Base-by-base conservation (phyloP, 108 stramenopile species). In the Phaeodactylum tricornutum region DNA sequence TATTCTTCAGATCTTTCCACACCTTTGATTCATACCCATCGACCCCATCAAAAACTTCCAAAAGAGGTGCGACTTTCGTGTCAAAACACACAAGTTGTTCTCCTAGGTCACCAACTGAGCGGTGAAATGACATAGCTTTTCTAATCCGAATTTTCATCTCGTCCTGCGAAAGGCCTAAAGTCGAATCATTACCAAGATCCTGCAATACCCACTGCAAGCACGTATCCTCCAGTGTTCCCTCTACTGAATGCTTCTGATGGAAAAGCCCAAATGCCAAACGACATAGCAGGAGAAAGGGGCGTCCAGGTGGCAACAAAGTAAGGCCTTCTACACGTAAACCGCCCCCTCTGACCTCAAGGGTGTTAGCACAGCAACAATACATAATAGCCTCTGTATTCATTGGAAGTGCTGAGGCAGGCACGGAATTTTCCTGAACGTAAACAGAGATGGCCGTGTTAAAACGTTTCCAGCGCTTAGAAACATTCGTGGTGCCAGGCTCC, bases 41-140 rank as follows among this genome's bases (percentile, higher is more conserved):
- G 0, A 83, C 55, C 1, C 50, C 51, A 53, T 78, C 63, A 45
- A 85, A 89, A 14, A 85, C 14, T 0, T 46, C 54, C 34, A 74
- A 77, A 1, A 89, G 57, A 31, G 49, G 39, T 15, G 24, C 29
- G 20, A 78, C 66, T 47, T 49, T 66, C 6, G 79, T 62, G 24
- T 77, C 69, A 43, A 67, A 68, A 33, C 76, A 82, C 16, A 64
- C 65, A 12, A 85, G 74, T 12, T 64, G 44, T 48, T 90, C 87
- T 8, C 72, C 84, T 33, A 88, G 63, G 5, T 47, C 32, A 43
- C 44, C 47, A 44, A 71, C 64, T 0, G 29, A 25, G 14, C 35
- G 21, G 48, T 82, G 53, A 43, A 88, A 84, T 12, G 40, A n/a
- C 21, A 72, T 39, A 1, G 80, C 87, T 26, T 46, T 56, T n/a